Percentiles rank a stretch among this genome's conserved stretches.
phyloP scores from a whole-genome alignment of 148 eudicot species.

The Dianthus caryophyllus region DNA sequence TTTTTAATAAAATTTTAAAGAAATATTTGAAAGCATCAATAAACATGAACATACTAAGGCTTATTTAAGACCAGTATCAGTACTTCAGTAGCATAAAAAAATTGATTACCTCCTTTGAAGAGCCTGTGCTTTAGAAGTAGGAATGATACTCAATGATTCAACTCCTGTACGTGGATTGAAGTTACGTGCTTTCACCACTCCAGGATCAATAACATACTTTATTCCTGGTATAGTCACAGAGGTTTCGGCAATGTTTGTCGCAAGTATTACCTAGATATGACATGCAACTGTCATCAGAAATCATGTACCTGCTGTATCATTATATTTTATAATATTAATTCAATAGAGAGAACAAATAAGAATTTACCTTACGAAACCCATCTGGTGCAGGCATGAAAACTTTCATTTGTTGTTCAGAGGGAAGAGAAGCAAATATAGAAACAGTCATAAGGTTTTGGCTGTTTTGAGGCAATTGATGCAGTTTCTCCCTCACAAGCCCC shows the following conservation, averaged over 20 bases:
- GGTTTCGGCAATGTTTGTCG: slow-evolving; percentile 98
- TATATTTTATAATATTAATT: neutral
- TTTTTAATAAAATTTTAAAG: too few relatives aligned
- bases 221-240: slow-evolving; percentile 98
- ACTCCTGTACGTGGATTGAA: slow-evolving; percentile 75
- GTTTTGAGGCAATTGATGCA: slow-evolving; percentile 56
- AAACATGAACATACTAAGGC: neutral
- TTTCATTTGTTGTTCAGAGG: slow-evolving; percentile 91
- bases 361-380: slow-evolving; percentile 84
- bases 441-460: slow-evolving; percentile 48
- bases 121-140: slow-evolving; percentile 96
- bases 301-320: neutral
- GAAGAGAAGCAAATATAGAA: slow-evolving; percentile 82
- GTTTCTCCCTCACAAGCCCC: slow-evolving; percentile 63
- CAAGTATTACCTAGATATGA: slow-evolving; percentile 65
- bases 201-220: slow-evolving; percentile 93
- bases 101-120: slow-evolving; percentile 74
- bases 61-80: neutral
- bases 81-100: neutral
- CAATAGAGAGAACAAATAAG: neutral
- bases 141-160: slow-evolving; percentile 65
- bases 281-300: neutral
- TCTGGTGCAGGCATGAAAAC: slow-evolving; percentile 66
- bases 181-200: slow-evolving; percentile 85
- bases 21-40: neutral